Base-by-base conservation (phyloP, 768 basidiomycete species). In the Dacryopinax spathularia region DNA sequence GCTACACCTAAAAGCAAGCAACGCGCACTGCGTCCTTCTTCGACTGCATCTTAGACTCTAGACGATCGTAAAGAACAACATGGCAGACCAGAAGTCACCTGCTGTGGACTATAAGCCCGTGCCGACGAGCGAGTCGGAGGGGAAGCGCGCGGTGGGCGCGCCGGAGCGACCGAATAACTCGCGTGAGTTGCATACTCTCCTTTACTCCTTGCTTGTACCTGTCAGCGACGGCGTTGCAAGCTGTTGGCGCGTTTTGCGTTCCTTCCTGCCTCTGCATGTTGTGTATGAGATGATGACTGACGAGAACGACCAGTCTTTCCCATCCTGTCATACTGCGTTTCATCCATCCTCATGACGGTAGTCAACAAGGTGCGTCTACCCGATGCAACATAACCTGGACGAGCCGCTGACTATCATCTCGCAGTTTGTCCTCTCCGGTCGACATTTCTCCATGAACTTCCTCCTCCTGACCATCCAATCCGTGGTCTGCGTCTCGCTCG, bases 261-360 rank as follows among this genome's bases (percentile, higher is more conserved):
- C 7, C 39, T 18, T 18, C 39, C 18, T 41, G 39, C 5, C 7
- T 41, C 22, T 15, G 6, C 22, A 6, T 18, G 7, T 22, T 18
- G 7, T 41, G 7, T 6, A 18, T 41, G 39, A 6, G 18, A 18
- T 18, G 29, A 56, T 25, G 48, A 31, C 48, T 56, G 48, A 56
- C 48, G 48, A 56, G 33, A 25, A 22, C n/a, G n/a, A 48, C 33
- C 69, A 91, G 90, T 88, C 20, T 79, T 88, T 33, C 85, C 96
- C 34, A 88, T 97, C 66, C 66, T 86, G 64, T 88, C 87, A 71
- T 98, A 97, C 73, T 98, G 96, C 71, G 65, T 88, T 15, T 91
- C 94, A 1, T 92, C 90, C 0, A 95, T 98, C 67, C 75, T 94
- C 59, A 99, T 99, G 96, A 99, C 96, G 0, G 81, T 98, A 44